Base-by-base conservation (phyloP, 2,329 filamentous ascomycete genomes). In the Colletotrichum cereale region DNA sequence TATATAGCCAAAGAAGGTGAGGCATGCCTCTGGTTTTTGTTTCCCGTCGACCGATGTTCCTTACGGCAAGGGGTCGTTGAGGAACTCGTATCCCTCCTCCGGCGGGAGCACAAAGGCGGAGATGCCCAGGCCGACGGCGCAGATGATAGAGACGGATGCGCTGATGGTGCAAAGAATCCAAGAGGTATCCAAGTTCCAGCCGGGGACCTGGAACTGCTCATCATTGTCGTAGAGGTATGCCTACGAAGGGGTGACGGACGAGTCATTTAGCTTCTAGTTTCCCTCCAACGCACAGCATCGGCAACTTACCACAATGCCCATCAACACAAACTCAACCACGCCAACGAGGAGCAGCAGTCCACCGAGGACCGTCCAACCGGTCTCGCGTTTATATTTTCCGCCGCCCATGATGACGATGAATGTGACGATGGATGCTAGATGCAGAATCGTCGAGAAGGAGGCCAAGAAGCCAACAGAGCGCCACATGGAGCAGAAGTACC, bases 401-500 rank as follows among this genome's bases (percentile, higher is more conserved):
- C 95, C 95, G 2, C 87, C 83, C 75, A 98, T 84, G 57, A 97
- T 90, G 61, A 97, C 89, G 38, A 91, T 78, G 81, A 96, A 97
- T 24, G 91, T 89, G 36, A 97, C 91, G n/a, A 97, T 82, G 8
- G 91, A 91, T 66, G 92, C 94, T 50, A 96, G 88, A 81, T 97
- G 92, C 48, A 96, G 80, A n/a, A 97, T 90, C 47, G 94, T 89
- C 10, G 93, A 89, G 76, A 98, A 93, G 63, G 91, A 93, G 84
- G 97, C 94, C 74, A 97, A 83, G 82, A 98, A 98, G 31, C 93
- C 95, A 44, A 94, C 91, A 34, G 91, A 94, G 71, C 93, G 89
- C 96, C 96, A 99, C 87, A 97, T 92, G 76, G 91, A 92, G 85
- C 96, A 98, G 83, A 98, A 98, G 77, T 91, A 90, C 62, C 90